A percentile compares a stretch with the other conserved stretches of the same genome.
Evolutionary conservation across 345 rosid genomes (phyloP).

Genomic region (Bruguiera parviflora): DNA sequence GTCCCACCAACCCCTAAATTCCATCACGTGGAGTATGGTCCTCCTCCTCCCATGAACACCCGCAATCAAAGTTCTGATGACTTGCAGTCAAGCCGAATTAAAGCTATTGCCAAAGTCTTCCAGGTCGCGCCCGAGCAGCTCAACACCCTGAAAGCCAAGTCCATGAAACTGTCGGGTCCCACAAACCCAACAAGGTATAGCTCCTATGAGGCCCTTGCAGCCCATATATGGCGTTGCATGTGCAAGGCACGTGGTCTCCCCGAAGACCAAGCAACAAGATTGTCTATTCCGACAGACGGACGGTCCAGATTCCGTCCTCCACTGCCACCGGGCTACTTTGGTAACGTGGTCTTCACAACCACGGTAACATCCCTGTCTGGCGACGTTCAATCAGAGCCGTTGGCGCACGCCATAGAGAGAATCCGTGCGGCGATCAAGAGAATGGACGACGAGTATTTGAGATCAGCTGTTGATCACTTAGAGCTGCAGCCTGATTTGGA

Average conservation of each 20-base stretch:
- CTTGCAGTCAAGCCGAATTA: not conserved
- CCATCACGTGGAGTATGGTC: slow-evolving; percentile 25
- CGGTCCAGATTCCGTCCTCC: slow-evolving; percentile 39
- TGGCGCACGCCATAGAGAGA: slow-evolving; percentile 26
- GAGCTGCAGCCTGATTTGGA: not conserved
- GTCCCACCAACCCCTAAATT: slow-evolving; percentile 17
- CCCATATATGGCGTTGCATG: slow-evolving; percentile 34
- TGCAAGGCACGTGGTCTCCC: slow-evolving; percentile 23
- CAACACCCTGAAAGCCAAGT: slow-evolving; percentile 15
- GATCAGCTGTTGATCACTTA: slow-evolving; percentile 27
- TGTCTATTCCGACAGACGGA: slow-evolving; percentile 29
- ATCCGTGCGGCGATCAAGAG: slow-evolving; percentile 20
- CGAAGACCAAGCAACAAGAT: slow-evolving; percentile 20
- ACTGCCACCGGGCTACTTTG: slow-evolving; percentile 40
- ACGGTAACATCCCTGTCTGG: slow-evolving; percentile 12
- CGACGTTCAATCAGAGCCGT: slow-evolving; percentile 27
- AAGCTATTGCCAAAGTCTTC: slow-evolving; percentile 2
- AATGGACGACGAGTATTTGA: slow-evolving; percentile 40
- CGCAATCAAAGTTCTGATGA: not conserved
- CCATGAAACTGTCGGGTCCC: not conserved
- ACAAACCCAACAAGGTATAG: not conserved
- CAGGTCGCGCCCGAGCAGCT: slow-evolving; percentile 22
- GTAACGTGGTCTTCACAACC: slow-evolving; percentile 38
- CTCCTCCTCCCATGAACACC: slow-evolving; percentile 16
- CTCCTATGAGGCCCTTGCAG: slow-evolving; percentile 16